phyloP scores from a whole-genome alignment of 2,329 filamentous ascomycete genomes.

The Pseudocercospora vitis region DNA sequence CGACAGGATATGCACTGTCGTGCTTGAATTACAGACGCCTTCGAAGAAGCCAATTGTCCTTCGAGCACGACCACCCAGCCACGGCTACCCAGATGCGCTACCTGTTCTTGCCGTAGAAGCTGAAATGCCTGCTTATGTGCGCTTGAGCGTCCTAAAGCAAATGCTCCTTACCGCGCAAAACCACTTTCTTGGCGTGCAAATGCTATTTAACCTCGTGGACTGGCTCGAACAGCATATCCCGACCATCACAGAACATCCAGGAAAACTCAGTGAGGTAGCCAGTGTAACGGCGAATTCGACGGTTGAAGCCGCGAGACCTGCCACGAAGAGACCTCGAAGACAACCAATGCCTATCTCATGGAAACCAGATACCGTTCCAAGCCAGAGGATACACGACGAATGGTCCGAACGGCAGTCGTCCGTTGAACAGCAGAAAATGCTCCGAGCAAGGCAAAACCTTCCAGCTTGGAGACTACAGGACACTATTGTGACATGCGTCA shows the following conservation, averaged over 20 bases:
- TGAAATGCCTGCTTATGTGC: constrained; percentile 84
- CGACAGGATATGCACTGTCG: constrained; percentile 65
- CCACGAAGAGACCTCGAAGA: constrained; percentile 38
- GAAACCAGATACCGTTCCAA: constrained; percentile 58
- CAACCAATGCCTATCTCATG: constrained; percentile 62
- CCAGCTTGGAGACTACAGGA: constrained; percentile 87
- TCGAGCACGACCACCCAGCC: constrained; percentile 69
- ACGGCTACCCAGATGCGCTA: constrained; percentile 67
- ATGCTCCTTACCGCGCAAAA: constrained; percentile 69
- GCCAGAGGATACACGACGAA: constrained; percentile 58
- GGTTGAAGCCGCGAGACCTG: constrained; percentile 26
- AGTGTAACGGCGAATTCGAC: constrained; percentile 65
- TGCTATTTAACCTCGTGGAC: constrained; percentile 86
- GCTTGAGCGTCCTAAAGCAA: constrained; percentile 80
- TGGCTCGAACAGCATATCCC: constrained; percentile 88
- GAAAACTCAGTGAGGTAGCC: constrained; percentile 79
- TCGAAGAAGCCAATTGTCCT: constrained; percentile 50
- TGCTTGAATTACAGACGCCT: constrained; percentile 55
- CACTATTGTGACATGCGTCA: constrained; percentile 72
- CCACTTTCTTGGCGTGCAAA: constrained; percentile 76
- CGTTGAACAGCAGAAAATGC: constrained; percentile 71
- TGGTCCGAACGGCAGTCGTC: constrained; percentile 70
- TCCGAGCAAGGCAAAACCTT: constrained; percentile 67
- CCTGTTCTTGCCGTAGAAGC: constrained; percentile 68
- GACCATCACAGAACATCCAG: constrained; percentile 79